Evolutionary conservation across 148 eudicot species (phyloP).

Genomic region (Camellia lanceoleosa): DNA sequence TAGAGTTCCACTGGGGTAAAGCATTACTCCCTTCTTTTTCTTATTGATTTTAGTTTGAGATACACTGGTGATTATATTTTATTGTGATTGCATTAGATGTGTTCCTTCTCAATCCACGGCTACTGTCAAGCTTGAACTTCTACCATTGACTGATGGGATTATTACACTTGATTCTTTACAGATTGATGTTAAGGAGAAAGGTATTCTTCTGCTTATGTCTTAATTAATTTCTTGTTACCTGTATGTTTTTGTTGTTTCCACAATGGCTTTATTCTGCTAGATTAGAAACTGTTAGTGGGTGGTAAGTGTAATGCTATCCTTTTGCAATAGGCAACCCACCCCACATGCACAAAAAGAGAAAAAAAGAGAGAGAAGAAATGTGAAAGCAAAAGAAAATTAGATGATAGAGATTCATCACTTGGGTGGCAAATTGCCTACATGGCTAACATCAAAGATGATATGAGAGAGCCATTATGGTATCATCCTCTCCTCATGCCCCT

Average conservation of each 20-base stretch:
- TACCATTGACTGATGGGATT: constrained; percentile 94
- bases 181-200: constrained; percentile 83
- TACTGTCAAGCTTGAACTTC: constrained; percentile 89
- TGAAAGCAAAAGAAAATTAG: neutral
- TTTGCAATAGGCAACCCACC: neutral
- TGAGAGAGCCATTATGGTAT: neutral
- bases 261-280: neutral
- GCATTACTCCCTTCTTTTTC: constrained; percentile 9
- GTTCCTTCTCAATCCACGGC: constrained; percentile 89
- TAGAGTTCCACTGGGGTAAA: constrained; percentile 91
- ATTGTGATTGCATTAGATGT: constrained; percentile 50
- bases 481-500: neutral
- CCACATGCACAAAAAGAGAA: neutral
- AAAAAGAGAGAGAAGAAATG: neutral
- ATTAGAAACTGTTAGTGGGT: neutral
- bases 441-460: neutral
- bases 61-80: neutral
- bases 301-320: neutral
- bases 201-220: constrained; percentile 33
- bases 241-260: neutral
- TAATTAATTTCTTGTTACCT: neutral
- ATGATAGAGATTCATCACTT: neutral
- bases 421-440: neutral
- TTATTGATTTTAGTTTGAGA: constrained; percentile 10
- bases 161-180: constrained; percentile 90